Evolutionary conservation across 1,139 yeast genomes (phyloP).

Genomic region (Hanseniaspora sp.): DNA sequence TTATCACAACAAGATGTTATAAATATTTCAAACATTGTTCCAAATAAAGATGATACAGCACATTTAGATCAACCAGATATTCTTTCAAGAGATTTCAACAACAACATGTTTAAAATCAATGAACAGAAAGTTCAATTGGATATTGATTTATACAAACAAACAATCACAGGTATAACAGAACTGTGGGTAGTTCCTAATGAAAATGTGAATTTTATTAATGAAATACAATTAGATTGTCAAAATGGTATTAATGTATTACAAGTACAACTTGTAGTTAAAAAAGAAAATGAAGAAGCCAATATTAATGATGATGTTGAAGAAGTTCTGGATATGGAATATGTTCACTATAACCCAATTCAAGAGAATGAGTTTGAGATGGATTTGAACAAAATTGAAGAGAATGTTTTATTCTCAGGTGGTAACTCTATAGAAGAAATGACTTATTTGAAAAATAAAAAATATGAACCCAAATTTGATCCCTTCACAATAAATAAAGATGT

Average conservation of each 20-base stretch:
- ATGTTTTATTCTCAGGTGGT: constrained; percentile 15
- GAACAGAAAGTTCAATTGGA: constrained; percentile 62
- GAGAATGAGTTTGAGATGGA: constrained; percentile 21
- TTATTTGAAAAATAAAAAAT: constrained; percentile 11
- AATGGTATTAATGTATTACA: constrained; percentile 38
- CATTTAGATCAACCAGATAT: neutral
- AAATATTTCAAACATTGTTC: neutral
- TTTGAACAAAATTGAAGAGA: constrained; percentile 16
- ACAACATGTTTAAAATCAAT: constrained; percentile 38
- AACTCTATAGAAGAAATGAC: constrained; percentile 11
- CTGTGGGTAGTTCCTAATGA: constrained; percentile 66
- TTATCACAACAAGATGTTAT: neutral
- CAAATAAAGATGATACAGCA: neutral
- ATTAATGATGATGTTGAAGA: constrained; percentile 24
- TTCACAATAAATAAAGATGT: constrained; percentile 5
- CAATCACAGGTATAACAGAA: constrained; percentile 67
- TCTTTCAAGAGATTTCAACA: constrained; percentile 21
- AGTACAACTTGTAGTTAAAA: constrained; percentile 5
- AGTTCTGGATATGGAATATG: constrained; percentile 19
- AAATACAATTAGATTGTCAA: constrained; percentile 67
- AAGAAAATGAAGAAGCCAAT: constrained; percentile 38
- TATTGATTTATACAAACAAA: constrained; percentile 47
- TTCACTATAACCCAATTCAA: constrained; percentile 20
- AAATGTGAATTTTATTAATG: constrained; percentile 37
- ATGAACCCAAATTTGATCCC: constrained; percentile 14